Evolutionary conservation across 495 filamentous ascomycete genomes (phyloP).

Genomic region (Haplographium delicatum): DNA sequence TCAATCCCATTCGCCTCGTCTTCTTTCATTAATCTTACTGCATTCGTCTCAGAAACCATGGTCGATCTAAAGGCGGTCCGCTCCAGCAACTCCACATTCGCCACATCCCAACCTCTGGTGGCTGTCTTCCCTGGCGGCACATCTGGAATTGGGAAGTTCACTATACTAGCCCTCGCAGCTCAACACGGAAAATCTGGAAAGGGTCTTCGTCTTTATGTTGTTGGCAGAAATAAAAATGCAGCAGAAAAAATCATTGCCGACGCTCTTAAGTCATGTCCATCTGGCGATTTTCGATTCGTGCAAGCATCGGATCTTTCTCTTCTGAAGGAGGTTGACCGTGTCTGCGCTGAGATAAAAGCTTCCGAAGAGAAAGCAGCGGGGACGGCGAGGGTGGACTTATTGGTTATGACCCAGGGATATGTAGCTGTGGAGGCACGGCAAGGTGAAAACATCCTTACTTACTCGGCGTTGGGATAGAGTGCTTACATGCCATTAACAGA

Average conservation of each 20-base stretch:
- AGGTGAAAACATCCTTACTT: slow-evolving; percentile 4
- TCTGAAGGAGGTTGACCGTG: slow-evolving; percentile 21
- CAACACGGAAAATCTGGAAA: slow-evolving; percentile 22
- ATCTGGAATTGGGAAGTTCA: slow-evolving; percentile 33
- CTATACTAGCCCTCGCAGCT: slow-evolving; percentile 30
- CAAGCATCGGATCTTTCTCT: slow-evolving; percentile 15
- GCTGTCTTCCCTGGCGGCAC: slow-evolving; percentile 33
- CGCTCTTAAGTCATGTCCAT: not conserved
- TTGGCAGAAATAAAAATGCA: slow-evolving; percentile 33
- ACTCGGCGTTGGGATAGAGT: too few relatives aligned
- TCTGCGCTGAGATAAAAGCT: slow-evolving; percentile 15
- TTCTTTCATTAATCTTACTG: too few relatives aligned
- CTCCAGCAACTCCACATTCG: slow-evolving; percentile 2
- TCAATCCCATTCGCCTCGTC: too few relatives aligned
- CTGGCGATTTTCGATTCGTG: slow-evolving; percentile 20
- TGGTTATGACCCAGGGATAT: slow-evolving; percentile 23
- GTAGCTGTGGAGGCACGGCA: slow-evolving; percentile 9
- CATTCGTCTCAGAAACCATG: too few relatives aligned
- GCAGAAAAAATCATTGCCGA: slow-evolving; percentile 33
- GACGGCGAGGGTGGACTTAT: slow-evolving; percentile 13
- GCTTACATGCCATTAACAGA: slow-evolving; percentile 9
- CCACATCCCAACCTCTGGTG: slow-evolving; percentile 5
- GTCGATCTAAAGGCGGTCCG: too few relatives aligned
- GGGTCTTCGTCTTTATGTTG: slow-evolving; percentile 28
- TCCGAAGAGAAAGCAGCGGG: not conserved